Conservation (phyloP, 2,329 filamentous ascomycete genomes). For the Exophiala sp. region DNA sequence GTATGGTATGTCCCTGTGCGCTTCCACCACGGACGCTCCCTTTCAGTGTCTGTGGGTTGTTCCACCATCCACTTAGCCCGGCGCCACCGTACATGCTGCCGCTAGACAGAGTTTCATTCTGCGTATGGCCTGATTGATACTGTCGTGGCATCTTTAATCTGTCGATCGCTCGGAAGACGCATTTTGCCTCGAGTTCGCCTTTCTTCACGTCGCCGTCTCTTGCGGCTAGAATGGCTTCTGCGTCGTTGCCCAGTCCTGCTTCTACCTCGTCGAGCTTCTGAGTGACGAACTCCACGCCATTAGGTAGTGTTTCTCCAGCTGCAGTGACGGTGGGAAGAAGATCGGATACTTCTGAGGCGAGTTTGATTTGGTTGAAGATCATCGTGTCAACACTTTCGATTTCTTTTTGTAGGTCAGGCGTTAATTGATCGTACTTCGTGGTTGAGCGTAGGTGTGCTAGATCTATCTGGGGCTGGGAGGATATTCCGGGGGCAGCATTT, state of each 20-base stretch:
- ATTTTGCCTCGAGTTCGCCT: constrained; percentile 66
- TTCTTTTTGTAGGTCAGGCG: constrained; percentile 73
- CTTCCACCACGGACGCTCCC: constrained; percentile 33
- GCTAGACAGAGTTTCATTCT: constrained; percentile 21
- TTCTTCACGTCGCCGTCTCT: constrained; percentile 56
- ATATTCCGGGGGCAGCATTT: constrained; percentile 51
- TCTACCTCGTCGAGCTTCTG: constrained; percentile 62
- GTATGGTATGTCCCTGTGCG: constrained; percentile 40
- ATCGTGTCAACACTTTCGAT: constrained; percentile 75
- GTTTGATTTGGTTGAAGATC: constrained; percentile 73
- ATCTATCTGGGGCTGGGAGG: constrained; percentile 73
- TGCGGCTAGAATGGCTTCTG: constrained; percentile 55
- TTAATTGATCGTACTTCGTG: constrained; percentile 86
- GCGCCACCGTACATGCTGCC: constrained; percentile 21
- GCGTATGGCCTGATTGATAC: constrained; percentile 51
- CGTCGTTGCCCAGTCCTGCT: constrained; percentile 60
- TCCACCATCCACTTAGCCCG: constrained; percentile 31
- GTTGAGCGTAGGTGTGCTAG: constrained; percentile 75
- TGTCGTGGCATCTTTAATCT: constrained; percentile 67
- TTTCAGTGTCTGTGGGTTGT: constrained; percentile 29
- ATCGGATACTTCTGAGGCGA: constrained; percentile 71
- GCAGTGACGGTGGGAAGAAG: constrained; percentile 62
- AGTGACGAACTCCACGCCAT: constrained; percentile 62
- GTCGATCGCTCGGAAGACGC: constrained; percentile 70
- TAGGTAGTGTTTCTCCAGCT: constrained; percentile 61